Evolutionary conservation across 257 asterid genomes (phyloP), one percentile per base, ranked within the genome.

Genomic region (Solanum ahanhuiri): DNA sequence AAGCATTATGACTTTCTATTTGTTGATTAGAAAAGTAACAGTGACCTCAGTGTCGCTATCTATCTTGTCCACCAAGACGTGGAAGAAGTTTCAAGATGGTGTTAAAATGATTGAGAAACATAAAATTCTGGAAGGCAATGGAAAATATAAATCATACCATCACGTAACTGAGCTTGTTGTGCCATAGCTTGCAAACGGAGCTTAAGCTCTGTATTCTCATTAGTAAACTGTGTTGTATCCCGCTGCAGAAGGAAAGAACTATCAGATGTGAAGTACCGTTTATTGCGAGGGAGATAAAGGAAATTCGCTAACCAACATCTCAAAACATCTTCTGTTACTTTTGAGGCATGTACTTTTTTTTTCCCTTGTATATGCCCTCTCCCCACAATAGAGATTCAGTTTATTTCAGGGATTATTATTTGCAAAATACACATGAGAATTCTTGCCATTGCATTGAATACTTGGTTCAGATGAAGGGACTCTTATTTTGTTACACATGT

Each of bases 121-220:
- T 17, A 81, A 48, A 81, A 28, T 48, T 81, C 66, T 81, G 43
- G 43, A 81, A 81, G 84, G 10, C 17, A 81, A 79, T 30, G 67
- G 84, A 58, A 37, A 17, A 48, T 41, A 48, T 81, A 48, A 79
- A 28, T 37, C 88, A 85, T 92, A 96, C 99, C 98, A 86, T 96
- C 99, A 33, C 98, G 98, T 85, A 96, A 87, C 84, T 94, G 98
- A 90, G 99, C 99, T 91, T 96, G 99, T 86, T 95, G 99, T 92
- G 95, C 99, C 98, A 96, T 96, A 88, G 98, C 96, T 91, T 96
- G 99, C 89, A 95, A 89, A 64, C 97, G 93, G 89, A 96, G 93
- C 92, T 96, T 95, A 87, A 96, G 99, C 93, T 95, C 98, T 18
- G 97, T 93, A 87, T 96, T 96, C 88, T 96, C 99, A 45, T 91